phyloP scores from a whole-genome alignment of 192 early-diverging fungal species.

The Geranomyces variabilis region DNA sequence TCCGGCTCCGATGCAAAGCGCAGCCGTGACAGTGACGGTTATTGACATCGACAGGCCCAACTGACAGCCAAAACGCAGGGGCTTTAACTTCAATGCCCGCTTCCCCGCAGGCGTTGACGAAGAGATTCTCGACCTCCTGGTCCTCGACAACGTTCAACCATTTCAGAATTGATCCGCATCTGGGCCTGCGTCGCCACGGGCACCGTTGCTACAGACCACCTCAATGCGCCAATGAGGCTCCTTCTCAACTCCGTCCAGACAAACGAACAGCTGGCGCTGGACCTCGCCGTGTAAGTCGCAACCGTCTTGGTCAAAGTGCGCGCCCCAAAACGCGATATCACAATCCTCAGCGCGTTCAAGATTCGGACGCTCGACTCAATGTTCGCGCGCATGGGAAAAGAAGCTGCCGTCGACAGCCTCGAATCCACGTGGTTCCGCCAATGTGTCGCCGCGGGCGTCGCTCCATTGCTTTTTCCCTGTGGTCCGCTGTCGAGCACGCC shows the following conservation, averaged over 20 bases:
- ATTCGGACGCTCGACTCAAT: background rate
- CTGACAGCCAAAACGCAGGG: too few relatives aligned
- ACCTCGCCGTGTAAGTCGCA: background rate
- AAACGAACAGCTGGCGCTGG: background rate
- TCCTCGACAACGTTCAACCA: background rate
- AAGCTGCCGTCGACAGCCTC: background rate
- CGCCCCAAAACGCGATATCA: background rate
- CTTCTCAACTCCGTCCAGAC: background rate
- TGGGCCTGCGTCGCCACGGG: constrained; percentile 1
- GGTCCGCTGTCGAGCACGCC: too few relatives aligned
- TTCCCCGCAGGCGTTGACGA: background rate
- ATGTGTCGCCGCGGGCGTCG: background rate
- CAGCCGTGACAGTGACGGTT: too few relatives aligned
- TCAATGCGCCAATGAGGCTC: background rate
- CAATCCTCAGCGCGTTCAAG: background rate
- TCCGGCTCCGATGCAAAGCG: too few relatives aligned
- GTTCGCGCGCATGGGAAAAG: background rate
- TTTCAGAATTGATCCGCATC: background rate
- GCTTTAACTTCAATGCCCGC: too few relatives aligned
- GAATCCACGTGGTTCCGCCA: background rate
- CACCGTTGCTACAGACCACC: background rate
- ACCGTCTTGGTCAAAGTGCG: background rate
- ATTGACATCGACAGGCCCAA: too few relatives aligned
- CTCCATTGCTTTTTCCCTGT: too few relatives aligned
- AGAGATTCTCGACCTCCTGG: background rate